Conservation (phyloP, 176 grass and related monocot species). For the Thinopyrum elongatum region DNA sequence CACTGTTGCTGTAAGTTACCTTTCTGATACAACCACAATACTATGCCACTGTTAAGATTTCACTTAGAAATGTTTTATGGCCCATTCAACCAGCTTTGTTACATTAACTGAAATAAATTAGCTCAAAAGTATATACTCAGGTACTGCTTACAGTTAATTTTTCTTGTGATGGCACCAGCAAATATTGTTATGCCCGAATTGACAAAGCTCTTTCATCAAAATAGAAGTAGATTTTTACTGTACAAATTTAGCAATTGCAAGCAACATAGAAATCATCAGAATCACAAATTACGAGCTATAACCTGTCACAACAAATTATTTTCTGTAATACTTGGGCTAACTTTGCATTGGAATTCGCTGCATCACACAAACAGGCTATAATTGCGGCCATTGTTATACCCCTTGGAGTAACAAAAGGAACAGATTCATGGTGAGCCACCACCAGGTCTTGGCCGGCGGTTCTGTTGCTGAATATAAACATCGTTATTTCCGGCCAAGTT, state of each 20-base stretch:
- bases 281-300: neutral
- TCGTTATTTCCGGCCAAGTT: neutral
- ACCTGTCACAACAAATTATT: neutral
- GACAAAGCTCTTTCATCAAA: neutral
- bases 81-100: neutral
- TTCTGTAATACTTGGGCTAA: neutral
- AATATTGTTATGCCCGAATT: neutral
- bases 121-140: neutral
- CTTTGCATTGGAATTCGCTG: neutral
- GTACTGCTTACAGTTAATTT: neutral
- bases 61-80: neutral
- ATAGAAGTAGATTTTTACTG: neutral
- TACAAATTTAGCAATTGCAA: neutral
- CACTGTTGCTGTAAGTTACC: slow-evolving; percentile 70
- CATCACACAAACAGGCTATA: slow-evolving; percentile 46
- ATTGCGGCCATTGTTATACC: slow-evolving; percentile 60
- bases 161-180: neutral
- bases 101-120: neutral
- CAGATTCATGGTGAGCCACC: slow-evolving; percentile 43
- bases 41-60: neutral
- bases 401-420: slow-evolving; percentile 52
- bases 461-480: neutral
- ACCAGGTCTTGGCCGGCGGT: neutral
- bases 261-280: neutral
- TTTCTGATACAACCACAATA: slow-evolving; percentile 7